A percentile compares a stretch with the other conserved stretches of the same genome.
phyloP scores from a whole-genome alignment of 129 eudicot species.

The Arctium lappa region DNA sequence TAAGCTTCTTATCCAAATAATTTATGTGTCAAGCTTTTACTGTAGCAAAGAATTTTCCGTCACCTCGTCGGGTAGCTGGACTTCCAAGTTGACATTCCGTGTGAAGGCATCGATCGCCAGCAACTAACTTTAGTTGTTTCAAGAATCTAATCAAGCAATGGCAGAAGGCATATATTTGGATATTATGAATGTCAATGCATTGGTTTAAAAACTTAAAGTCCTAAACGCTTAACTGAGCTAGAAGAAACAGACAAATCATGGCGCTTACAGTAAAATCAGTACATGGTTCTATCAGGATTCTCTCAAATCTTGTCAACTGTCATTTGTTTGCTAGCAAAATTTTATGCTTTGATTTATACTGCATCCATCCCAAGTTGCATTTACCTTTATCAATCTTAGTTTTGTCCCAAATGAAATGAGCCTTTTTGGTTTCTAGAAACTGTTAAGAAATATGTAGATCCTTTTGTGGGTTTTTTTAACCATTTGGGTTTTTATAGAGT shows the following conservation, averaged over 20 bases:
- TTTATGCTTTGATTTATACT: too few relatives aligned
- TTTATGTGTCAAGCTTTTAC: conserved; percentile 49
- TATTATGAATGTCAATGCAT: neutral
- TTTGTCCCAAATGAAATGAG: neutral
- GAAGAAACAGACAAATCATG: too few relatives aligned
- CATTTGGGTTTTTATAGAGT: neutral
- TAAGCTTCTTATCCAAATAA: conserved; percentile 59
- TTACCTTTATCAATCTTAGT: neutral
- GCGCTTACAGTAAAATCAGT: too few relatives aligned
- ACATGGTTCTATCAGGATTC: too few relatives aligned
- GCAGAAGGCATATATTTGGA: neutral
- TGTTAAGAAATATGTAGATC: neutral
- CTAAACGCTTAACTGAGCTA: too few relatives aligned
- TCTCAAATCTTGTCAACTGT: too few relatives aligned
- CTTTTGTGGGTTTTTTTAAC: neutral
- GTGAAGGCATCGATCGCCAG: conserved; percentile 42
- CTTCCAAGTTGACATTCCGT: conserved; percentile 35
- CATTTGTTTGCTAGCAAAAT: too few relatives aligned
- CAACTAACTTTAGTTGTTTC: conserved; percentile 26
- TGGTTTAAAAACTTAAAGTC: neutral
- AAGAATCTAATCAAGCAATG: conserved; percentile 11
- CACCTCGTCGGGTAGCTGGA: conserved; percentile 87
- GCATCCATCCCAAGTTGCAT: too few relatives aligned
- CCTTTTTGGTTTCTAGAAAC: neutral
- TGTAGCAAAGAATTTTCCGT: conserved; percentile 86